Evolutionary conservation across 495 filamentous ascomycete species (phyloP), one percentile per base, ranked within the genome.

Genomic region (Lophiotrema nucula): DNA sequence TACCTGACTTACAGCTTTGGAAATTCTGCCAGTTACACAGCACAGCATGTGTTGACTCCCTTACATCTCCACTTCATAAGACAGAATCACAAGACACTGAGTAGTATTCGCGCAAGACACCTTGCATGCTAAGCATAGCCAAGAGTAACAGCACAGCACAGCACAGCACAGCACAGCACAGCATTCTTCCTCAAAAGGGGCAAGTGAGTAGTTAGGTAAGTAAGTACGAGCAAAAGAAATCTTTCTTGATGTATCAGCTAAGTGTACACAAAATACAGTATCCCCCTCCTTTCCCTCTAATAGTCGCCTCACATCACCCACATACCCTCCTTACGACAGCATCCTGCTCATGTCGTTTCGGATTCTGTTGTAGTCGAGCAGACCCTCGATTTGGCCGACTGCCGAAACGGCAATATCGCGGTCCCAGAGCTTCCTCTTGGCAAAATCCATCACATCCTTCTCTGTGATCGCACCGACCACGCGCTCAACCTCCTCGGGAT

Each of bases 401-500:
- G 95, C 95, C 67, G 83, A 88, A 73, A 99, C 80, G 58, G 95
- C 93, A 52, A 99, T 73, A 73, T 99, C 93, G 75, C 92, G 88
- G 75, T 99, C 93, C 93, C 93, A 99, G 47, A 99, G 75, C 73
- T 88, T 95, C 73, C 80, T 81, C 74, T 84, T 82, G 63, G 92
- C 92, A 72, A 97, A 99, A 62, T 86, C 82, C 85, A 95, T 95
- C 44, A 99, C 90, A 63, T 99, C 91, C 84, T 96, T 95, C 79
- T 89, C 90, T 50, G 92, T 92, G 67, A 98, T 88, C 54, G 74
- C 79, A 62, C 89, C 83, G 59, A 99, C 88, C 51, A 87, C 82
- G 58, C 87, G 82, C 81, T 99, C 93, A 49, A 99, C 91, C 80
- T 99, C 93, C 70, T 89, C 88, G 58, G 93, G 87, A 70, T 74